Percentiles rank a stretch among this genome's conserved stretches.
Evolutionary conservation across 208 protist genomes (phyloP).

Genomic region (Leishmania tropica): DNA sequence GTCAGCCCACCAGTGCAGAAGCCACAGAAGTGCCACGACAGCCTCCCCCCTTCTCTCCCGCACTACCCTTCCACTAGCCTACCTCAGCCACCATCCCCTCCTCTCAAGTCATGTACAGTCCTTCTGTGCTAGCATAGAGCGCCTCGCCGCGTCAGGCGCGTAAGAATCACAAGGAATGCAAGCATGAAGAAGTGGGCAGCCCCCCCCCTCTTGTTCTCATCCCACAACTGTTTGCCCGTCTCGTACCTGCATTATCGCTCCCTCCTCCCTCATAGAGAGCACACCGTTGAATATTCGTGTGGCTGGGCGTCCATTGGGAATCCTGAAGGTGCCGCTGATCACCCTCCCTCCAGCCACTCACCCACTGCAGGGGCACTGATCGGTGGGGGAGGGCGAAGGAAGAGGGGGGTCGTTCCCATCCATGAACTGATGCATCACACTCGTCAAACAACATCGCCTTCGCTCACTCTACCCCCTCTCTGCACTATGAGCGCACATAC

Average conservation of each 20-base stretch:
- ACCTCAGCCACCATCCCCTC: background rate
- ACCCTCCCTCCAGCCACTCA: background rate
- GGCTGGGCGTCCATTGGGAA: background rate
- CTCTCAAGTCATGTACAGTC: background rate
- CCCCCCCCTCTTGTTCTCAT: background rate
- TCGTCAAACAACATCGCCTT: background rate
- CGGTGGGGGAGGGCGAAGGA: background rate
- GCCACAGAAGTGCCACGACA: background rate
- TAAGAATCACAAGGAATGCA: background rate
- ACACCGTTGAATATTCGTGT: background rate
- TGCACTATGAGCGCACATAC: background rate
- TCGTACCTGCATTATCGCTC: background rate
- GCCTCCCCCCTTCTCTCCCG: background rate
- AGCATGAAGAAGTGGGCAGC: background rate
- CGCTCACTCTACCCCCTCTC: background rate
- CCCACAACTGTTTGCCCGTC: background rate
- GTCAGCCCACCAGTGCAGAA: background rate
- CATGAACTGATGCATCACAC: background rate
- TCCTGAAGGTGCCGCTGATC: background rate
- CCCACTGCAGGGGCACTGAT: background rate
- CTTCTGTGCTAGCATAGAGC: background rate
- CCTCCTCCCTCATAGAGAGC: background rate
- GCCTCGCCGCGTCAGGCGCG: background rate
- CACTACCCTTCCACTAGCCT: background rate
- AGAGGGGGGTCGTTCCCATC: background rate